Conservation (phyloP, 148 eudicot species). For the Chenopodium album region DNA sequence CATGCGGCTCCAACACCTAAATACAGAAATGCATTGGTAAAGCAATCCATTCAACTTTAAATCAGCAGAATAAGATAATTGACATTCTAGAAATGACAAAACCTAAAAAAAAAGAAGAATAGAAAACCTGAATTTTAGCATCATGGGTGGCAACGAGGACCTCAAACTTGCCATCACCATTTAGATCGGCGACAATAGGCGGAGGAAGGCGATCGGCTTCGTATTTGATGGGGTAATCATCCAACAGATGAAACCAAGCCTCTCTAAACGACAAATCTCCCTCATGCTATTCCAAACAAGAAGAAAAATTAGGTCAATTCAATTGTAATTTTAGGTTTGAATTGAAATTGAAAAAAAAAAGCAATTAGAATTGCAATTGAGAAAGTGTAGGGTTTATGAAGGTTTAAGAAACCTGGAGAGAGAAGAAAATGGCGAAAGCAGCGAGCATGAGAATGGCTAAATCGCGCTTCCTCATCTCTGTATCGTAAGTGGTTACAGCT, state of each 20-base stretch:
- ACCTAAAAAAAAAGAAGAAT: no score
- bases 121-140: conserved; percentile 83
- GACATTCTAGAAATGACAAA: no score
- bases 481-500: no score
- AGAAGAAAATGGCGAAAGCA: conserved; percentile 93
- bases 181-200: conserved; percentile 86
- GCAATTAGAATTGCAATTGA: no score
- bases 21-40: conserved; percentile 4
- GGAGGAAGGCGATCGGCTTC: conserved; percentile 97
- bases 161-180: conserved; percentile 87
- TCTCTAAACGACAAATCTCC: conserved; percentile 95
- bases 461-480: conserved; percentile 85
- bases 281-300: conserved; percentile 53
- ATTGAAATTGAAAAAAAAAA: background rate
- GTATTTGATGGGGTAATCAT: conserved; percentile 88
- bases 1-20: conserved; percentile 90
- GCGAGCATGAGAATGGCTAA: conserved; percentile 90
- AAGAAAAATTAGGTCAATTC: conserved; percentile 4
- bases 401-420: conserved; percentile 71
- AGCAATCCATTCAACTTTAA: background rate
- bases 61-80: background rate
- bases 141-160: conserved; percentile 90
- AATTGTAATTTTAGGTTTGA: background rate
- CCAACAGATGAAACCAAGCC: conserved; percentile 90
- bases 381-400: background rate